Evolutionary conservation across 1,284 basidiomycete genomes (phyloP), one percentile per base, ranked within the genome.

Genomic region (Cryptococcus sp.): DNA sequence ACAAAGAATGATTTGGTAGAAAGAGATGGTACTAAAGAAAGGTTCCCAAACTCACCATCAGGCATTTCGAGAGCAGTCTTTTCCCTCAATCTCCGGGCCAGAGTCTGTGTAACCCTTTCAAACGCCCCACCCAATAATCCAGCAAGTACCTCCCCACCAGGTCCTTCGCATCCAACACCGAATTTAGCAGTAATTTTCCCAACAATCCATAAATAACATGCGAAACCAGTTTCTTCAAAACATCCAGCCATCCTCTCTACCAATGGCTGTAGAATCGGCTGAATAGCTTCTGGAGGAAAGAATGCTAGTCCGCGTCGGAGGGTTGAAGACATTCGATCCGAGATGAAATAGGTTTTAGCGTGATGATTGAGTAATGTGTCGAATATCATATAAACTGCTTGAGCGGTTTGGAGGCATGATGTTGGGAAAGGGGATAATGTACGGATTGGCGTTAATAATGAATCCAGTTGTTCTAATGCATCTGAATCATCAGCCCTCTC

Each of bases 201-300:
- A 16, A 85, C 84, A 57, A 98, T 91, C 96, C 96, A 99, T 13
- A 98, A 74, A 74, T 91, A 98, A 60, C 88, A 87, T 1, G 93
- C 83, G 64, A 85, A 85, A 0, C 88, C 89, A 0, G 89, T 90
- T 16, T 79, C 75, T 59, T 91, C 87, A 65, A 98, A 98, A 13
- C 82, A 81, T 4, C 80, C 64, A 1, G 85, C 81, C 83, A 98
- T 85, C 46, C 90, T 81, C 16, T 81, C 79, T 44, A 97, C 70
- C 1, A 94, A 78, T 0, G 84, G 78, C 19, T 88, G 81, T 9
- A 88, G 79, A 40, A 93, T 79, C 2, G 85, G 78, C 47, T 86
- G 78, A 1, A 85, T 83, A 0, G 84, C 75, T 37, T 79, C 70
- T 11, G 85, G 85, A 7, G 74, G 73, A 73, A 96, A 98, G 64